Evolutionary conservation across 2,329 filamentous ascomycete genomes (phyloP), one percentile per base, ranked within the genome.

Genomic region (Keithomyces neogunnii): DNA sequence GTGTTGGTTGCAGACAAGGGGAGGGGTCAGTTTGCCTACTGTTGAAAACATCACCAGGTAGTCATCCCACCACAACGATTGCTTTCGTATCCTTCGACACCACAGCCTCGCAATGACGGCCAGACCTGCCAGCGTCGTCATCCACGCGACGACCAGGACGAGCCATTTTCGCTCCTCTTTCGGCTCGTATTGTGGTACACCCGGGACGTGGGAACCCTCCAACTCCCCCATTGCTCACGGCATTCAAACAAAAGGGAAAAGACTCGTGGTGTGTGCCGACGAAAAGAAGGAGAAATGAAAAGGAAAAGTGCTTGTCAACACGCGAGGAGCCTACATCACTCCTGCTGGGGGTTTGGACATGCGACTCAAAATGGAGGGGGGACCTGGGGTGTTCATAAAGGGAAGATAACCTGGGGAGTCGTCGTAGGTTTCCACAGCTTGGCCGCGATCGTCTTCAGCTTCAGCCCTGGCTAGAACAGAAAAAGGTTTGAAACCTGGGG

Each of bases 11-110:
- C 26, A 6, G 26, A 29, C 5, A 13, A 30, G 26, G 36, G 38
- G 47, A 9, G 33, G n/a, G 2, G 10, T 10, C 19, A 19, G 19
- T 19, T 19, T 19, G 19, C 19, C 19, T 38, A 75, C 72, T 70
- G 71, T 68, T 9, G 73, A 74, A 51, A 69, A 73, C 2, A 74
- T 55, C 47, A 75, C 71, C 62, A 73, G 66, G 57, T 65, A 74
- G 57, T 76, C 73, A 62, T 76, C 73, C 73, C 72, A 74, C 72
- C 72, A 74, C 6, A 75, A 55, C 49, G 59, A 53, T 48, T 73
- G 71, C 9, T 60, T 63, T 48, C 69, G 69, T 47, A 73, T 57
- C 45, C 63, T 63, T 6, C 72, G 68, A 51, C 69, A 69, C 26
- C 67, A 38, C 5, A 75, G 45, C 4, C 73, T 65, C 29, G 74